A percentile compares a stretch with the other conserved stretches of the same genome.
Evolutionary conservation across 2,329 filamentous ascomycete species (phyloP).

Genomic region (Aspergillus nomiae): DNA sequence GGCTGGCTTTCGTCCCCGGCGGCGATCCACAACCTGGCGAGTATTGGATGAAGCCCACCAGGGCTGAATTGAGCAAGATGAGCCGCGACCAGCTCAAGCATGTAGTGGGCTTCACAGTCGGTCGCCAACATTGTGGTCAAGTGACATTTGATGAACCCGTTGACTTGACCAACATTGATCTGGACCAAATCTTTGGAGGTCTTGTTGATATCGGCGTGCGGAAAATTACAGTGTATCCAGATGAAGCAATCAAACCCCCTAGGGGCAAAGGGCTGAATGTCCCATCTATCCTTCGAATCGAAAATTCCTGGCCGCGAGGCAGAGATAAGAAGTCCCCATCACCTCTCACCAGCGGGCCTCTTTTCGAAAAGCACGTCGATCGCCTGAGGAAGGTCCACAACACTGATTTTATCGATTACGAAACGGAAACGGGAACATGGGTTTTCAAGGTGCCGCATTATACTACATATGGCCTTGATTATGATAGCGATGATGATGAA

Average conservation of each 20-base stretch:
- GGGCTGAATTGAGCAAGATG: slow-evolving; percentile 76
- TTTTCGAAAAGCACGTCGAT: slow-evolving; percentile 76
- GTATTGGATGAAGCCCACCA: slow-evolving; percentile 83
- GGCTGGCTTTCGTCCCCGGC: slow-evolving; percentile 30
- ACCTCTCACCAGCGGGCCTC: slow-evolving; percentile 62
- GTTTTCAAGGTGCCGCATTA: slow-evolving; percentile 93
- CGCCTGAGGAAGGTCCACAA: slow-evolving; percentile 76
- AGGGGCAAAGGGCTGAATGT: slow-evolving; percentile 90
- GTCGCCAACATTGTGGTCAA: slow-evolving; percentile 76
- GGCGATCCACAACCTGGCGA: slow-evolving; percentile 64
- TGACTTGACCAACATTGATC: slow-evolving; percentile 75
- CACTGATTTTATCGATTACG: slow-evolving; percentile 81
- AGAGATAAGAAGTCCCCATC: slow-evolving; percentile 59
- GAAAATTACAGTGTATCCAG: slow-evolving; percentile 83
- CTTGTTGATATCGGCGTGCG: slow-evolving; percentile 78
- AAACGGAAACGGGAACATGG: slow-evolving; percentile 81
- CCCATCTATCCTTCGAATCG: slow-evolving; percentile 80
- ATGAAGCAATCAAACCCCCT: slow-evolving; percentile 74
- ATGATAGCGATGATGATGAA: slow-evolving; percentile 71
- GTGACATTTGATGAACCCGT: slow-evolving; percentile 81
- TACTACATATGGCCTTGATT: slow-evolving; percentile 89
- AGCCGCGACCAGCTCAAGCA: slow-evolving; percentile 75
- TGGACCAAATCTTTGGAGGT: slow-evolving; percentile 76
- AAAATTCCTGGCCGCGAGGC: slow-evolving; percentile 88
- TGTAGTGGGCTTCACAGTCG: slow-evolving; percentile 75